phyloP scores from a whole-genome alignment of 441 rosid genomes.

The Populus tomentosa region DNA sequence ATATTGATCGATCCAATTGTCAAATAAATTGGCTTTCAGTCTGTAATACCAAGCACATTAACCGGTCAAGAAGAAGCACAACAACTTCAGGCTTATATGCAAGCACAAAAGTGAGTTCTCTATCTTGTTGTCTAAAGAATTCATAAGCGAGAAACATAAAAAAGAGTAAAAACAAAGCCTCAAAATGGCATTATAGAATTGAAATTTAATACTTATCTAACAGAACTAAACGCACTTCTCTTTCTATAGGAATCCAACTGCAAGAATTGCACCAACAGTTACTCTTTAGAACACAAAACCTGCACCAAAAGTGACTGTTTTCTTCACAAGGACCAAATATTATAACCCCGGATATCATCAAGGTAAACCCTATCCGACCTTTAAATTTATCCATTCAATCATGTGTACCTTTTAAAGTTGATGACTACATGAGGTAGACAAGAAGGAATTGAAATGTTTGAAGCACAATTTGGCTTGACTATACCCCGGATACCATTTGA shows the following conservation, averaged over 20 bases:
- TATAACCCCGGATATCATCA: slow-evolving; percentile 40
- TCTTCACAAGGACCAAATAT: slow-evolving; percentile 48
- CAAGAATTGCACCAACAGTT: slow-evolving; percentile 32
- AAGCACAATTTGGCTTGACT: no score
- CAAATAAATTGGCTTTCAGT: slow-evolving; percentile 37
- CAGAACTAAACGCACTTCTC: neutral
- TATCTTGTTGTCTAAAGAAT: neutral
- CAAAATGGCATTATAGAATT: neutral
- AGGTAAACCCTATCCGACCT: slow-evolving; percentile 20
- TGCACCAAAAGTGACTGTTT: slow-evolving; percentile 42
- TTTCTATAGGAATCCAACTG: slow-evolving; percentile 31
- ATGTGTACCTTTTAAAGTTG: neutral
- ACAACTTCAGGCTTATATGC: slow-evolving; percentile 38
- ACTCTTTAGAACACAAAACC: slow-evolving; percentile 35
- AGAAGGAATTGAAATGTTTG: neutral
- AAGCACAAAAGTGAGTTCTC: slow-evolving; percentile 28
- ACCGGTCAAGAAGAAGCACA: slow-evolving; percentile 36
- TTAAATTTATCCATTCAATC: neutral
- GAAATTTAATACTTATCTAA: neutral
- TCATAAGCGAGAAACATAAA: neutral
- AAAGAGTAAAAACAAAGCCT: neutral
- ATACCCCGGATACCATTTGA: no score
- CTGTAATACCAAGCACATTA: slow-evolving; percentile 32
- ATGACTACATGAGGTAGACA: neutral
- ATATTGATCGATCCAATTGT: slow-evolving; percentile 32